Evolutionary conservation across 495 filamentous ascomycete species (phyloP), one percentile per base, ranked within the genome.

Genomic region (Xylaria scruposa): DNA sequence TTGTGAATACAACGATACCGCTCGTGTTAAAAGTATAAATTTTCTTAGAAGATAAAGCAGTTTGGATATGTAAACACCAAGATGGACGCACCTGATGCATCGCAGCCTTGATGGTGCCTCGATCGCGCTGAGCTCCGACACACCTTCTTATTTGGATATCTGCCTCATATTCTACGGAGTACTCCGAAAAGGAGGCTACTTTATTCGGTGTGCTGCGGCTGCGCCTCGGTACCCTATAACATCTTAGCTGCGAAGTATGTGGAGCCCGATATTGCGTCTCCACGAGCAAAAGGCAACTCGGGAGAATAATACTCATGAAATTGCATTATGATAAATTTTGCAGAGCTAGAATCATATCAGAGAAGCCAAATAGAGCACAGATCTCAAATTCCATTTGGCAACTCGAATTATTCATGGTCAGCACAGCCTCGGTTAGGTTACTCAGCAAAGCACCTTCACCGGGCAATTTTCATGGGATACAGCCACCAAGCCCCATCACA

Each of bases 141-240:
- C 21, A n/a, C 1, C 5, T 42, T 36, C 4, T 26, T 19, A 3
- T 61, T 40, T 40, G 17, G 59, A 8, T 42, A 13, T 61, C 59
- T 40, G 33, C 19, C 29, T 10, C n/a, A 62, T 42, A 24, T 62
- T 3, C 59, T 36, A 9, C 59, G 59, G 36, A n/a, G 56, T 13
- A 38, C 17, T 21, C 33, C 36, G 59, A 62, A 62, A 38, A 15
- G 19, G 2, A 36, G 33, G 36, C 19, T 24, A 62, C 26, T 62
- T 8, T 24, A 62, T 44, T 62, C 59, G 59, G 59, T 62, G 59
- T 62, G 36, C 59, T 62, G 58, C 58, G 36, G n/a, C 58, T 40
- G 33, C 36, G 29, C 19, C 31, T 59, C 19, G 19, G 31, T 17
- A 31, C 56, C 17, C 21, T 58, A 29, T 7, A 7, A 4, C n/a